Evolutionary conservation across 345 rosid species (phyloP), one percentile per base, ranked within the genome.

Genomic region (Citrus maxima): DNA sequence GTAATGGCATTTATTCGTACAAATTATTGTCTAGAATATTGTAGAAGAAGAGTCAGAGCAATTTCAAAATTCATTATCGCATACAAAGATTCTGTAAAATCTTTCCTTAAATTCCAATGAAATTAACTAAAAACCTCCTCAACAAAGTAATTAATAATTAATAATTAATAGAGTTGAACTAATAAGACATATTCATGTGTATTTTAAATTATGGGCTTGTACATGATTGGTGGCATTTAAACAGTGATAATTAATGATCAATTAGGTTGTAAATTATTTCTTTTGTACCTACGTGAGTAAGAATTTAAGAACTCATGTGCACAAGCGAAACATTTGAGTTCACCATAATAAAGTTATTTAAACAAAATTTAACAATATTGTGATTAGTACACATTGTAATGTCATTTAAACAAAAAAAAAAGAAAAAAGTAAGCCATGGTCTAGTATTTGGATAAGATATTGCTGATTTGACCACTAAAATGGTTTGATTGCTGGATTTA

Each of bases 401-500:
- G 13, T 12, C 12, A 13, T 46, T 46, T 46, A 46, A 46, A 46
- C 51, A 13, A 46, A 12, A 10, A 13, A 42, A 12, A 3, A 25
- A 25, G 27, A 25, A 42, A 10, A 42, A 10, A 42, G 16, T 3
- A 42, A 10, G 13, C 21, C 10, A 35, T 4, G 25, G 54, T n/a
- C 14, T 22, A 16, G 14, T 25, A 25, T 42, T 25, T 42, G 12
- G 1, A 46, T 18, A 70, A 49, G 8, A 6, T 24, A 54, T 18
- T 13, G 51, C 58, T 16, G 21, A 54, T 21, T 71, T 71, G 74
- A 71, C 62, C 27, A 6, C 30, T 69, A 42, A 69, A 32, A 5
- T 13, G 5, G 56, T 61, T 9, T n/a, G 49, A 32, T 51, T 64
- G 73, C 69, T 58, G 77, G 64, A 72, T 74, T 77, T 81, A 42